These are phyloP conservation scores for Coelastrella sp. DNA, from an alignment of 139 green algal species.

Conservation along the genomic window DNA sequence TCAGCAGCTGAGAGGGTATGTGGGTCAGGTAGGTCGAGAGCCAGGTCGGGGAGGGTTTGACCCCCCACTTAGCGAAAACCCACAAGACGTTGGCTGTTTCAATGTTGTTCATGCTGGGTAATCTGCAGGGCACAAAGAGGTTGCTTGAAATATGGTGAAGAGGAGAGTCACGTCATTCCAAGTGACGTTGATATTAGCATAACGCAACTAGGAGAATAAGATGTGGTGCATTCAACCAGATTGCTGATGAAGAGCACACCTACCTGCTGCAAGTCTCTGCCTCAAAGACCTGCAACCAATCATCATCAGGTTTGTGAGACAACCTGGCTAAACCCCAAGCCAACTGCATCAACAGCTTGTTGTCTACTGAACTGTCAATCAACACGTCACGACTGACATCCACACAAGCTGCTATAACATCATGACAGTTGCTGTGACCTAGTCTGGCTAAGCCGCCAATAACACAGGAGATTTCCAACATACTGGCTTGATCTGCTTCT, in stretches of 20 bases:
- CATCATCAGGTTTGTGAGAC: background rate
- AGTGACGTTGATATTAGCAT: too few species aligned
- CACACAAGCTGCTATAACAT: conserved; percentile 11
- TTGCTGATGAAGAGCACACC: too few species aligned
- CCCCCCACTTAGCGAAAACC: conserved; percentile 33
- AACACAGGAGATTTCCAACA: conserved; percentile 14
- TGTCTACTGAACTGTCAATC: background rate
- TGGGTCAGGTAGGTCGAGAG: background rate
- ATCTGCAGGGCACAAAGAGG: too few species aligned
- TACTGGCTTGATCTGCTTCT: background rate
- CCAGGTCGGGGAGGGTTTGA: conserved; percentile 11
- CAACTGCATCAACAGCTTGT: conserved; percentile 21
- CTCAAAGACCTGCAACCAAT: too few species aligned
- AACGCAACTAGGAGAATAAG: too few species aligned
- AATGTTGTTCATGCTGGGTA: conserved; percentile 17
- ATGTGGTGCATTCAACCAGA: too few species aligned
- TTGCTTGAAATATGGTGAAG: too few species aligned
- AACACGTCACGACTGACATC: background rate
- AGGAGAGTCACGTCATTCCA: too few species aligned
- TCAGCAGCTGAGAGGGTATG: background rate
- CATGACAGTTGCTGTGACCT: background rate
- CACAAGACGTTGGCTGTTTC: conserved; percentile 52
- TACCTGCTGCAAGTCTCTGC: too few species aligned
- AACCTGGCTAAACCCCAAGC: background rate
- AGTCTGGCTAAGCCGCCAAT: conserved; percentile 16